phyloP scores from a whole-genome alignment of 495 filamentous ascomycete genomes.

The Darksidea phi region DNA sequence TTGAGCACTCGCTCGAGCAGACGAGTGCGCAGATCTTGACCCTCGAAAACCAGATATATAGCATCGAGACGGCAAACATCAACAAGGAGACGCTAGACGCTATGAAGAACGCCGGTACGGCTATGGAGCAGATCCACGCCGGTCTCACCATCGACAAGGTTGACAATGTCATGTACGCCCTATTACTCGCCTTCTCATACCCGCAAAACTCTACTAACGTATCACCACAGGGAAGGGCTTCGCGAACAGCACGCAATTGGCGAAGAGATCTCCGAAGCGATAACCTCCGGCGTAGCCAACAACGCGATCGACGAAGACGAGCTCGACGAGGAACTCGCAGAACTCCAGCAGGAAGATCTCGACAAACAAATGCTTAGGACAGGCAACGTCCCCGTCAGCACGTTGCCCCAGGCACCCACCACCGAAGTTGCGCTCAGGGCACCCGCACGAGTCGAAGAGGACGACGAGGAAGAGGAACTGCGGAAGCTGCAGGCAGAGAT shows the following conservation, averaged over 20 bases:
- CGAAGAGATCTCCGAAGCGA: constrained; percentile 84
- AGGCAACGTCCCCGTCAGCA: constrained; percentile 70
- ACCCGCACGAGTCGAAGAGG: constrained; percentile 59
- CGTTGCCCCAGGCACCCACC: constrained; percentile 68
- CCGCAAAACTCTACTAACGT: neutral
- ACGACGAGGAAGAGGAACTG: constrained; percentile 95
- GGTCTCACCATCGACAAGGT: constrained; percentile 89
- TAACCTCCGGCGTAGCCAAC: constrained; percentile 68
- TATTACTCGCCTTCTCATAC: neutral
- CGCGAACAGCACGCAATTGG: constrained; percentile 88
- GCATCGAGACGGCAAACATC: constrained; percentile 97
- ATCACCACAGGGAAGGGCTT: constrained; percentile 72
- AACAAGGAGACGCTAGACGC: constrained; percentile 93
- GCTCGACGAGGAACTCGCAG: constrained; percentile 75
- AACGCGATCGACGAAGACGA: constrained; percentile 82
- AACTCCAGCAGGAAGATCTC: constrained; percentile 77
- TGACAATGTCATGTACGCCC: constrained; percentile 86
- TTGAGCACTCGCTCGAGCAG: constrained; percentile 86
- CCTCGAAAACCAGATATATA: constrained; percentile 91
- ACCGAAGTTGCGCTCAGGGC: constrained; percentile 65
- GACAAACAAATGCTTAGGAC: constrained; percentile 93
- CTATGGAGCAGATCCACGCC: constrained; percentile 90
- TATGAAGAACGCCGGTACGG: constrained; percentile 83
- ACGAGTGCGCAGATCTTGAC: constrained; percentile 85
- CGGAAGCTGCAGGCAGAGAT: constrained; percentile 94